phyloP scores from a whole-genome alignment of 176 grass and related monocot genomes.

The Zea mays region DNA sequence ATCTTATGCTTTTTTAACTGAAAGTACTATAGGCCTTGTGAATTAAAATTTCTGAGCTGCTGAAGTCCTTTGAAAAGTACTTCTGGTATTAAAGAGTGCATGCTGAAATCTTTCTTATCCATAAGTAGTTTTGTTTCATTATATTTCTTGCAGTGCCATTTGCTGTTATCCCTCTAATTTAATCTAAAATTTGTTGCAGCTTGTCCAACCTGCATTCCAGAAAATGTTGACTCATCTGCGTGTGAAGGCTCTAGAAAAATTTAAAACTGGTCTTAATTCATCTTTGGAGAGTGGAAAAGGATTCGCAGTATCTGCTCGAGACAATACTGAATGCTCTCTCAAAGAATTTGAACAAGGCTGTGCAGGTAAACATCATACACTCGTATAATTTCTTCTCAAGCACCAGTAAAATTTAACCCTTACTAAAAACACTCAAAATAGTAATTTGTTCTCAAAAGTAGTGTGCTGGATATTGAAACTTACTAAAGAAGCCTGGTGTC shows the following conservation, averaged over 20 bases:
- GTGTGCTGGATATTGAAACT: not conserved
- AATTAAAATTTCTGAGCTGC: not conserved
- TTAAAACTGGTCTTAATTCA: constrained; percentile 66
- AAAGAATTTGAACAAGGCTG: constrained; percentile 63
- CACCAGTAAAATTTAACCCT: not conserved
- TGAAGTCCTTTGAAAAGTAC: not conserved
- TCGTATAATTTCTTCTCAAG: not conserved
- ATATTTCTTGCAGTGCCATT: constrained; percentile 18
- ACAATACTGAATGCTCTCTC: constrained; percentile 57
- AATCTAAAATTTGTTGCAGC: constrained; percentile 42
- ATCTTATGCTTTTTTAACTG: not conserved
- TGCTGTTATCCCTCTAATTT: constrained; percentile 19
- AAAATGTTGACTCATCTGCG: constrained; percentile 76
- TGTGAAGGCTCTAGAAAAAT: constrained; percentile 71
- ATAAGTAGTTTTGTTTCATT: not conserved
- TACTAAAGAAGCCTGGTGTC: constrained; percentile 6
- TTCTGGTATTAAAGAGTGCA: constrained; percentile 4
- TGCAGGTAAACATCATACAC: constrained; percentile 37
- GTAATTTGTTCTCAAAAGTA: constrained; percentile 3
- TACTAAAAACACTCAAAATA: not conserved
- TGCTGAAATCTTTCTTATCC: not conserved
- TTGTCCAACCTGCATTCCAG: constrained; percentile 81
- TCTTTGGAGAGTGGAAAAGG: constrained; percentile 60
- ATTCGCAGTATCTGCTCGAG: constrained; percentile 59
- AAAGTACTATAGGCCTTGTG: not conserved